Evolutionary conservation across 139 green algal species (phyloP).

Genomic region (Coelastrella sp.): DNA sequence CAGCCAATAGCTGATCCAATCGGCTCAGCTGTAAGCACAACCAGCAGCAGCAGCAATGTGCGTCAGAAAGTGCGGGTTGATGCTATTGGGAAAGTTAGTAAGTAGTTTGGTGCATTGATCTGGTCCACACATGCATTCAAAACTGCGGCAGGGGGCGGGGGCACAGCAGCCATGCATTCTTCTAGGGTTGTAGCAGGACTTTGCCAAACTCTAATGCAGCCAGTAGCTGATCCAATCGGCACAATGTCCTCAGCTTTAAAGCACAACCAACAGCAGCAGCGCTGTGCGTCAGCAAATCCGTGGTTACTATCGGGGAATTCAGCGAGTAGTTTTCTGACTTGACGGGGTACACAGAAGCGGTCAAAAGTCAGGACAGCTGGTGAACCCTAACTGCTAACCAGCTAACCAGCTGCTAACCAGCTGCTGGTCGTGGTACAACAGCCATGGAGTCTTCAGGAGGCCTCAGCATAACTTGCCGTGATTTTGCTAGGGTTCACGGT

Average conservation of each 20-base stretch:
- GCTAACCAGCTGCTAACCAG: no score
- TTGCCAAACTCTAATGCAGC: slow-evolving; percentile 75
- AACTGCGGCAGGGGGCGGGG: slow-evolving; percentile 86
- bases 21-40: slow-evolving; percentile 38
- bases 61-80: background rate
- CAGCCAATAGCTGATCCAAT: slow-evolving; percentile 74
- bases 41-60: slow-evolving; percentile 4
- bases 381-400: no score
- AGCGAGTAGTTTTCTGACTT: no score
- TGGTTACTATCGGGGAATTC: no score
- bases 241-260: slow-evolving; percentile 53
- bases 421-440: no score
- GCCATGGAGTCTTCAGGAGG: no score
- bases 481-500: no score
- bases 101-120: no score
- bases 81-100: no score
- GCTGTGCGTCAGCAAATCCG: background rate
- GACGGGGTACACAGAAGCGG: no score
- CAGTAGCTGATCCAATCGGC: slow-evolving; percentile 68
- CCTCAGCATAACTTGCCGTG: no score
- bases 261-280: slow-evolving; percentile 16
- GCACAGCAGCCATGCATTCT: slow-evolving; percentile 46
- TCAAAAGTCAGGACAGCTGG: no score
- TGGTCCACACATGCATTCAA: slow-evolving; percentile 97
- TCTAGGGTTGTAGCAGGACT: slow-evolving; percentile 50